Evolutionary conservation across 1,139 yeast genomes (phyloP).

Genomic region (Pichia sp.): DNA sequence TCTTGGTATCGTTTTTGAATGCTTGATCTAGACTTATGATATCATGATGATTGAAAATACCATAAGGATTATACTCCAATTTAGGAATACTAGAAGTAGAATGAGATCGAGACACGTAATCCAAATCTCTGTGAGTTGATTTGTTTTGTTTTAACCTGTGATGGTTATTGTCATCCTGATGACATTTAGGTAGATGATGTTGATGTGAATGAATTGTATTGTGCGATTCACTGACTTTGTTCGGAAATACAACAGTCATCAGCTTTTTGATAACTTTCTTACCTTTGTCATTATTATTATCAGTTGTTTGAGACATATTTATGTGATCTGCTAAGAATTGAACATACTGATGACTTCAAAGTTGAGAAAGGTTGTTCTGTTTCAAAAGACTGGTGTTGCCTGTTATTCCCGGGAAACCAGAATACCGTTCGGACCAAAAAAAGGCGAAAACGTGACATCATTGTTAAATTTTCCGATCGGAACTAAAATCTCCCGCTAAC

Average conservation of each 20-base stretch:
- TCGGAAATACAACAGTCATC: background rate
- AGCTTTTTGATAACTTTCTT: background rate
- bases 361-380: background rate
- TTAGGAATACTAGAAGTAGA: constrained; percentile 1
- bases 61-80: constrained; percentile 26
- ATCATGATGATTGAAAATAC: constrained; percentile 18
- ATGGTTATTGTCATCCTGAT: too few species aligned
- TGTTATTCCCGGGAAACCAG: too few species aligned
- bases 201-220: background rate
- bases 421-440: background rate
- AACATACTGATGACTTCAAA: too few species aligned
- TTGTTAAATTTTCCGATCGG: background rate
- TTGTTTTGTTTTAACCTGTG: background rate
- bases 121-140: background rate
- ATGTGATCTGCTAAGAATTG: too few species aligned
- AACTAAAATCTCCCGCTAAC: background rate
- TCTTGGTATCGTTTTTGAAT: constrained; percentile 14
- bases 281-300: background rate
- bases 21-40: constrained; percentile 10
- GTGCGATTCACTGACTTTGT: background rate
- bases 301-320: too few species aligned
- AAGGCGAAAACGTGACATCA: background rate
- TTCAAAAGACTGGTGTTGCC: too few species aligned
- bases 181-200: background rate
- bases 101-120: too few species aligned